Percentiles rank a stretch among this genome's conserved stretches.
Conservation (phyloP, 2,329 filamentous ascomycete genomes). For the Malbranchea zuffiana region DNA sequence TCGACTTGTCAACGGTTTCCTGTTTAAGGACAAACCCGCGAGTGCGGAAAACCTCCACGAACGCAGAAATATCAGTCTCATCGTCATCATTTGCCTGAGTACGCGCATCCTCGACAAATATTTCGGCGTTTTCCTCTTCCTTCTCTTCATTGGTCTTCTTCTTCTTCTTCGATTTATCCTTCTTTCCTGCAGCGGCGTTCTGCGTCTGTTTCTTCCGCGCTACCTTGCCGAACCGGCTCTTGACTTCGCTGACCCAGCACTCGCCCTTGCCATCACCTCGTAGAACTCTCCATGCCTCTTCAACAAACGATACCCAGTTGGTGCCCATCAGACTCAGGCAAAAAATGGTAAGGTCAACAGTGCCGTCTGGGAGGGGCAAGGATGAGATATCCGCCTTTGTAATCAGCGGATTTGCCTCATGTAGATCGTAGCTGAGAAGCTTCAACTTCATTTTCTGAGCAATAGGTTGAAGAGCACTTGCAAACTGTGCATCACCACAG, state of each 20-base stretch:
- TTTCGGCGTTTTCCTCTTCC: conserved; percentile 42
- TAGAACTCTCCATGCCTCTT: conserved; percentile 86
- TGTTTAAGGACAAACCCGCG: conserved; percentile 77
- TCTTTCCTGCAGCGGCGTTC: conserved; percentile 42
- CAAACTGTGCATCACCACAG: conserved; percentile 81
- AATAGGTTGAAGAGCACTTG: conserved; percentile 51
- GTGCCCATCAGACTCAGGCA: conserved; percentile 97
- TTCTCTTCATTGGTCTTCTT: conserved; percentile 40
- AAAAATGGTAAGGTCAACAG: conserved; percentile 81
- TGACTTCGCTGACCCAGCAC: conserved; percentile 95
- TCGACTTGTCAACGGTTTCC: conserved; percentile 64
- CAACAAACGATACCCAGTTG: conserved; percentile 93
- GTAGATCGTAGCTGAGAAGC: conserved; percentile 77
- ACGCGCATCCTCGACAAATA: conserved; percentile 40
- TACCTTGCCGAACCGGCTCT: conserved; percentile 69
- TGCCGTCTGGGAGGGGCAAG: conserved; percentile 62
- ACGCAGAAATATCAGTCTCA: conserved; percentile 78
- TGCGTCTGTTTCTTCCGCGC: conserved; percentile 37
- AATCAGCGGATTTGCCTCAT: conserved; percentile 63
- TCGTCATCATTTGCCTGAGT: conserved; percentile 54
- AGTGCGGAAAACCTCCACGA: conserved; percentile 69
- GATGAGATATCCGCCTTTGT: conserved; percentile 82
- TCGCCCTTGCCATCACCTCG: conserved; percentile 75
- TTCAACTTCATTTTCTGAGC: conserved; percentile 58
- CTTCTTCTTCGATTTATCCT: conserved; percentile 27